phyloP scores from a whole-genome alignment of 2,329 filamentous ascomycete species.

The Cryphonectria carpinicola region DNA sequence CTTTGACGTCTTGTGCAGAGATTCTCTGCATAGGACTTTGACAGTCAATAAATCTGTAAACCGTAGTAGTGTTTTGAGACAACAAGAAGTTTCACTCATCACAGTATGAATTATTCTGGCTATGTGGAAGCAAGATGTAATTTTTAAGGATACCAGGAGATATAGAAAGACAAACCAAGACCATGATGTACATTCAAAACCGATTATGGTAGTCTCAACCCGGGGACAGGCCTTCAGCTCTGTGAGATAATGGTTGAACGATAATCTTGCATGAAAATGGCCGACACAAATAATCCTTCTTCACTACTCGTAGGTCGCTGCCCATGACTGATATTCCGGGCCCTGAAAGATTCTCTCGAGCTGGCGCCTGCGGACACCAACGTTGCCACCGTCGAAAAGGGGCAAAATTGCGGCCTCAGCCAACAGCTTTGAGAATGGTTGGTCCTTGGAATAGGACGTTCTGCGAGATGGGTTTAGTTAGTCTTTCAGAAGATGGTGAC shows the following conservation, averaged over 20 bases:
- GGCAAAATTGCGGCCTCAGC: conserved; percentile 51
- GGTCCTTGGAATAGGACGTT: conserved; percentile 45
- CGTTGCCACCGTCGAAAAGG: conserved; percentile 58
- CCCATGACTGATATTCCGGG: conserved; percentile 52
- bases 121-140: too few species aligned
- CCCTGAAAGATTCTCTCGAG: conserved; percentile 49
- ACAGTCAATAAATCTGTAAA: background rate
- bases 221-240: too few species aligned
- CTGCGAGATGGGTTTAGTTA: conserved; percentile 30
- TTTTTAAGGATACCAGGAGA: too few species aligned
- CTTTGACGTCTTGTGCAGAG: too few species aligned
- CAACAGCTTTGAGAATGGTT: conserved; percentile 48
- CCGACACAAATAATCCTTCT: too few species aligned
- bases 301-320: conserved; percentile 34
- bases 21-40: background rate
- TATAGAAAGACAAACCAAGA: background rate
- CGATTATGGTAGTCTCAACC: background rate
- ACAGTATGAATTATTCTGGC: too few species aligned
- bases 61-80: background rate
- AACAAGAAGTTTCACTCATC: too few species aligned
- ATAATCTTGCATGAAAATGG: too few species aligned
- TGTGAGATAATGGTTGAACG: too few species aligned
- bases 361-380: conserved; percentile 54
- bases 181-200: background rate
- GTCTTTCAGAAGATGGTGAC: background rate